Evolutionary conservation across 495 filamentous ascomycete genomes (phyloP).

Genomic region (Lophiostoma macrostomum): DNA sequence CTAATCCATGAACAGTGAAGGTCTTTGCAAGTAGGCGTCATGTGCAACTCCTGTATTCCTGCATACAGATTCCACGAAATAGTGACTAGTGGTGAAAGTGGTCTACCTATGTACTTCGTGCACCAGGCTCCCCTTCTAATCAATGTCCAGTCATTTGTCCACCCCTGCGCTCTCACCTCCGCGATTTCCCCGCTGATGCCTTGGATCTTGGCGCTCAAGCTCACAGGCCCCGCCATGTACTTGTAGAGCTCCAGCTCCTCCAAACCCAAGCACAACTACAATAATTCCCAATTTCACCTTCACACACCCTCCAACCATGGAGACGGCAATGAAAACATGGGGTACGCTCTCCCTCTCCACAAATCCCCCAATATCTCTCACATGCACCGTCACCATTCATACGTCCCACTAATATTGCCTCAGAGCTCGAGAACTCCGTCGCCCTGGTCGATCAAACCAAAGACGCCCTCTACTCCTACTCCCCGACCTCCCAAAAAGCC

Average conservation of each 20-base stretch:
- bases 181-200: too few relatives aligned
- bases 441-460: conserved; percentile 77
- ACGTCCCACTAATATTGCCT: conserved; percentile 4
- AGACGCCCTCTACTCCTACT: conserved; percentile 88
- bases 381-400: neutral
- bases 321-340: conserved; percentile 30
- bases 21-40: too few relatives aligned
- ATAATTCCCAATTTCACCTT: too few relatives aligned
- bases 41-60: too few relatives aligned
- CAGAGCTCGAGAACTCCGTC: conserved; percentile 88
- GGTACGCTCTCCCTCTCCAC: conserved; percentile 16
- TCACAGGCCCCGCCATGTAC: too few relatives aligned
- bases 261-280: conserved; percentile 2
- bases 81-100: neutral
- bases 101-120: neutral
- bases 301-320: conserved; percentile 17
- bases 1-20: too few relatives aligned
- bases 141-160: too few relatives aligned
- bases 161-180: too few relatives aligned
- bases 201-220: too few relatives aligned
- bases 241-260: neutral
- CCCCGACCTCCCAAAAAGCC: conserved; percentile 60
- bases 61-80: neutral
- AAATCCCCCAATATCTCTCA: neutral
- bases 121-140: too few relatives aligned